Percentiles rank a stretch among this genome's conserved stretches.
phyloP scores from a whole-genome alignment of 768 basidiomycete genomes.

The Tulasnella sp. region DNA sequence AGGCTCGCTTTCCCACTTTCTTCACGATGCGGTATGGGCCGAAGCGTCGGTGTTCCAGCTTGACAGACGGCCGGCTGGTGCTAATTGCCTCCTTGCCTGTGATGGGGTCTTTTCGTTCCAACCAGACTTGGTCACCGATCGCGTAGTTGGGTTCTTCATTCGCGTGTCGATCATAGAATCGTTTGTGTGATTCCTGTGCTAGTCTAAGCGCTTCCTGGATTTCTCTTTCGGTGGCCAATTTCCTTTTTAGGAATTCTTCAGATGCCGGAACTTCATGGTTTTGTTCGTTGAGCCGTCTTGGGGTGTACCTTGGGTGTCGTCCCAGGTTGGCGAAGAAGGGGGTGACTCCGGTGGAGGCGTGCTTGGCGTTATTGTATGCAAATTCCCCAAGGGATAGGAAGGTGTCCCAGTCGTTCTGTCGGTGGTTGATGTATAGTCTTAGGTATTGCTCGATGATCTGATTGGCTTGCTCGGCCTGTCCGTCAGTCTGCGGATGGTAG shows the following conservation, averaged over 20 bases:
- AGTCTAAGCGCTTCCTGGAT: too few relatives aligned
- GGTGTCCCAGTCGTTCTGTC: slow-evolving; percentile 47
- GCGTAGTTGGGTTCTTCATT: too few relatives aligned
- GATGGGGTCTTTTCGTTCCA: too few relatives aligned
- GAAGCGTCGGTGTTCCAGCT: too few relatives aligned
- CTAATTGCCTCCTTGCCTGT: too few relatives aligned
- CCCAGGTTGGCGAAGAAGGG: slow-evolving; percentile 43
- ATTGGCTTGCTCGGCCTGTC: slow-evolving; percentile 40
- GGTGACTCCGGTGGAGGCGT: slow-evolving; percentile 39
- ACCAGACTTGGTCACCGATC: too few relatives aligned
- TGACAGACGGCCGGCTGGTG: too few relatives aligned
- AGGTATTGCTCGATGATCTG: slow-evolving; percentile 44
- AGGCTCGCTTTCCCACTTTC: too few relatives aligned
- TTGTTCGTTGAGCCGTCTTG: not conserved
- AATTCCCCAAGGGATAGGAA: slow-evolving; percentile 46
- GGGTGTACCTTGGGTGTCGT: slow-evolving; percentile 33
- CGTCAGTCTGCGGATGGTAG: slow-evolving; percentile 48
- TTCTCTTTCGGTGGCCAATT: too few relatives aligned
- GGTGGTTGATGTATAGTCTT: slow-evolving; percentile 39
- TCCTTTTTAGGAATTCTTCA: not conserved
- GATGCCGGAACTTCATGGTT: not conserved
- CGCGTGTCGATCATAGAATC: too few relatives aligned
- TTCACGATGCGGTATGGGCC: too few relatives aligned
- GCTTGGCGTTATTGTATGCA: slow-evolving; percentile 42
- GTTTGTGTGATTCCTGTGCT: too few relatives aligned